These are phyloP conservation scores for Penicillium salamii DNA, from an alignment of 495 filamentous ascomycete species.

Conservation along the genomic window DNA sequence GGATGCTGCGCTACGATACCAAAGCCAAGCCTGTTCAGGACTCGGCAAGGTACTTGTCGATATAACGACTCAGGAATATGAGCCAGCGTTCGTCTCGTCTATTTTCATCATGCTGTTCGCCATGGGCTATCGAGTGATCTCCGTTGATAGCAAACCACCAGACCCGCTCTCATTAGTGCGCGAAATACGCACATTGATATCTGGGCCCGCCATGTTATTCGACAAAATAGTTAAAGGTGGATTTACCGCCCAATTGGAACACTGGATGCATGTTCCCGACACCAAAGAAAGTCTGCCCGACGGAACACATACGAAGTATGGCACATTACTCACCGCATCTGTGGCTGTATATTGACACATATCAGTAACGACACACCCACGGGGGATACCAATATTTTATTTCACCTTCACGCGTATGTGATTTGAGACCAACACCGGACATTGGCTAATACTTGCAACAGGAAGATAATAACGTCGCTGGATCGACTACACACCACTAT, in stretches of 20 bases:
- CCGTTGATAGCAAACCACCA: constrained; percentile 20
- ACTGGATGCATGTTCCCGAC: constrained; percentile 21
- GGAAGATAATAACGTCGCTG: constrained; percentile 26
- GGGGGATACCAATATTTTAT: constrained; percentile 7
- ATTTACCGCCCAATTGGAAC: constrained; percentile 21
- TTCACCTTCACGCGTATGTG: constrained; percentile 24
- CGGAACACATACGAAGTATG: constrained; percentile 13
- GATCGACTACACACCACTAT: constrained; percentile 16
- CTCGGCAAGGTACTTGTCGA: constrained; percentile 28
- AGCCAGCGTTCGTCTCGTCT: constrained; percentile 39
- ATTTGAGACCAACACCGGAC: too few relatives aligned
- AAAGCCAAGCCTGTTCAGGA: constrained; percentile 34
- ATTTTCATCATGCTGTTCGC: constrained; percentile 41
- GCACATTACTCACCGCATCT: background rate
- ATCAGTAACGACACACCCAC: constrained; percentile 1
- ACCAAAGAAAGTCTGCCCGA: constrained; percentile 19
- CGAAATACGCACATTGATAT: constrained; percentile 34
- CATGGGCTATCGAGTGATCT: constrained; percentile 35
- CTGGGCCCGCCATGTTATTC: constrained; percentile 36
- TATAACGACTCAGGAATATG: constrained; percentile 24
- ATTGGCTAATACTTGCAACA: constrained; percentile 1
- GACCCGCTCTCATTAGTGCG: constrained; percentile 32
- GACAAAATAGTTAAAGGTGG: constrained; percentile 23
- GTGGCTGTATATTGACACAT: background rate
- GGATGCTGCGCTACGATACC: constrained; percentile 34